Evolutionary conservation across 257 asterid genomes (phyloP), one percentile per base, ranked within the genome.

Genomic region (Solanum virginianum): DNA sequence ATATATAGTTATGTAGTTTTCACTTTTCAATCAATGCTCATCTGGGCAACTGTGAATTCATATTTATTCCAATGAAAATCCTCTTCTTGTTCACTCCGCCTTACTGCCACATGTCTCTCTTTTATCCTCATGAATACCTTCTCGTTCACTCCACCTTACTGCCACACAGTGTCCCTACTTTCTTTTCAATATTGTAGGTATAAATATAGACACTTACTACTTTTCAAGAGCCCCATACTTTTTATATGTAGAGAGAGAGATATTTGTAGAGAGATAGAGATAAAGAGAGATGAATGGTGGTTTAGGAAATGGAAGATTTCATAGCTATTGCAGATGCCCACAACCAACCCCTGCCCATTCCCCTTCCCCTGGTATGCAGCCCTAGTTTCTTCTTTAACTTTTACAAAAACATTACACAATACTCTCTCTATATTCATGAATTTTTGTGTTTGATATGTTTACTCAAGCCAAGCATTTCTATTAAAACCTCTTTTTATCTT

Each of bases 291-390:
- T 74, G 12, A 3, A 53, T 18, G 63, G 20, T 63, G 93, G 94
- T 84, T 91, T 90, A 41, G 91, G 90, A 22, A 87, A 86, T 77
- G 92, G 91, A 43, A 93, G 91, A 80, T 93, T 93, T 84, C 96
- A 90, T 88, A 93, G 93, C 92, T 89, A 91, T 93, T 91, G 88
- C 82, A 57, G 85, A 53, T 88, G 86, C 69, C 91, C 93, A 15
- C 86, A 49, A 14, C 86, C 92, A 12, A 89, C 15, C 85, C 84
- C 92, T 63, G 3, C 10, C 6, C 6, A 36, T 36, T 5, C 41
- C 41, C 41, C 7, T 56, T 56, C 63, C 14, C 20, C 12, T 6
- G 45, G 72, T 65, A 65, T 57, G 63, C 12, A 36, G 6, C 18
- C 63, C 63, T 57, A 18, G 26, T 5, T 3, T 57, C 12, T 57